Conservation (phyloP, 2,329 filamentous ascomycete genomes). For the Claviceps pusilla region DNA sequence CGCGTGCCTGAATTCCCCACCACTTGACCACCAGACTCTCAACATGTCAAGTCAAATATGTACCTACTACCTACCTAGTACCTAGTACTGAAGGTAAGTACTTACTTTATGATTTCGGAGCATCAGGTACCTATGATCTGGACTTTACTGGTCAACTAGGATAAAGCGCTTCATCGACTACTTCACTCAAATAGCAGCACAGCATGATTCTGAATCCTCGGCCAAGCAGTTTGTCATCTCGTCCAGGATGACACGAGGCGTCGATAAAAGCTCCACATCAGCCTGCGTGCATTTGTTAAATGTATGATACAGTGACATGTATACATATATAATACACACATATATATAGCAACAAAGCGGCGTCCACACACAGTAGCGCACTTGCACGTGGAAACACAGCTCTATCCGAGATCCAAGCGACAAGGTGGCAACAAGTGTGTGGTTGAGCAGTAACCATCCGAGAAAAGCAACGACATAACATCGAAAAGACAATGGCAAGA, state of each 20-base stretch:
- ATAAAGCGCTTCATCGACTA: too few species aligned
- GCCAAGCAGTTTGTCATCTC: not conserved
- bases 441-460: conserved; percentile 1
- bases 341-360: not conserved
- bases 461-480: not conserved
- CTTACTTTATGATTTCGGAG: too few species aligned
- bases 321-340: not conserved
- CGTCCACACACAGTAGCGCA: not conserved
- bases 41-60: too few species aligned
- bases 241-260: not conserved
- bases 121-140: too few species aligned
- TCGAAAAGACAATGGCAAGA: not conserved
- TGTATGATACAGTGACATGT: not conserved
- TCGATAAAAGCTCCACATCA: not conserved
- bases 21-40: too few species aligned
- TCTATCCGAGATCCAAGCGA: conserved; percentile 1
- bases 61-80: too few species aligned
- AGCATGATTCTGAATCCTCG: not conserved
- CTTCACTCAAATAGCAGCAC: too few species aligned
- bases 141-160: too few species aligned
- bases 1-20: not conserved
- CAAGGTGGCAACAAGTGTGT: not conserved
- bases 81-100: too few species aligned
- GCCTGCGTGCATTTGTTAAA: not conserved
- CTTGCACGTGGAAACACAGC: not conserved